Percentiles rank a stretch among this genome's conserved stretches.
phyloP scores from a whole-genome alignment of 495 filamentous ascomycete species.

The Friedmanniomyces simplex region DNA sequence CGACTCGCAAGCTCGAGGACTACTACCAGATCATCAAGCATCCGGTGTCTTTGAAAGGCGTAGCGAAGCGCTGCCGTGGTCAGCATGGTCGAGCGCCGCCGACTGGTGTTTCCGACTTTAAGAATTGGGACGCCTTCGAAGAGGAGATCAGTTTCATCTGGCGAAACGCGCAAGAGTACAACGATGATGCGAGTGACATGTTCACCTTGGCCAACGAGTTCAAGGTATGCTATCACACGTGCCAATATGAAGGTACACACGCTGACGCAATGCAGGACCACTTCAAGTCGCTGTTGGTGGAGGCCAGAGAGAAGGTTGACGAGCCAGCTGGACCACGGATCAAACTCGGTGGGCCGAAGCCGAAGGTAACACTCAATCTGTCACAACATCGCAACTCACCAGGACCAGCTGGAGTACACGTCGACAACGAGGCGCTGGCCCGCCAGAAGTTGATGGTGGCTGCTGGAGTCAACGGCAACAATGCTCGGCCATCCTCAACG shows the following conservation, averaged over 20 bases:
- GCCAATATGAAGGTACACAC: too few species aligned
- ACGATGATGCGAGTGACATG: slow-evolving; percentile 81
- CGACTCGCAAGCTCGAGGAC: slow-evolving; percentile 51
- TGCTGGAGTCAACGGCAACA: slow-evolving; percentile 36
- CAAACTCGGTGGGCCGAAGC: slow-evolving; percentile 41
- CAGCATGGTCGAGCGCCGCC: slow-evolving; percentile 51
- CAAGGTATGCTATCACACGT: slow-evolving; percentile 58
- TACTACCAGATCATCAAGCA: slow-evolving; percentile 69
- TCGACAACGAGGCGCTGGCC: slow-evolving; percentile 41
- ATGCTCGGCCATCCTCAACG: slow-evolving; percentile 14
- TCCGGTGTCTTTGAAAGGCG: slow-evolving; percentile 57
- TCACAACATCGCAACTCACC: slow-evolving; percentile 18
- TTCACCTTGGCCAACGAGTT: slow-evolving; percentile 60
- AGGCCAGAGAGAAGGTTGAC: slow-evolving; percentile 49
- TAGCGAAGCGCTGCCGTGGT: slow-evolving; percentile 63
- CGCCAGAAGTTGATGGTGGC: slow-evolving; percentile 40
- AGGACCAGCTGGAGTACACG: slow-evolving; percentile 30
- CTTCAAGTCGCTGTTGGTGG: slow-evolving; percentile 53
- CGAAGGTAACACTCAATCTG: slow-evolving; percentile 20
- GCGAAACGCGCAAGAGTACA: slow-evolving; percentile 78
- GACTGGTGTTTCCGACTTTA: slow-evolving; percentile 59
- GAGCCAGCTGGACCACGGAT: slow-evolving; percentile 64
- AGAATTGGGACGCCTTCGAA: slow-evolving; percentile 70
- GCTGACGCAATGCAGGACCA: slow-evolving; percentile 27
- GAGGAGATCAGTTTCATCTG: slow-evolving; percentile 67